Evolutionary conservation across 805 yeast genomes (phyloP).

Genomic region (baker's yeast (Saccharomyces cerevisiae)): DNA sequence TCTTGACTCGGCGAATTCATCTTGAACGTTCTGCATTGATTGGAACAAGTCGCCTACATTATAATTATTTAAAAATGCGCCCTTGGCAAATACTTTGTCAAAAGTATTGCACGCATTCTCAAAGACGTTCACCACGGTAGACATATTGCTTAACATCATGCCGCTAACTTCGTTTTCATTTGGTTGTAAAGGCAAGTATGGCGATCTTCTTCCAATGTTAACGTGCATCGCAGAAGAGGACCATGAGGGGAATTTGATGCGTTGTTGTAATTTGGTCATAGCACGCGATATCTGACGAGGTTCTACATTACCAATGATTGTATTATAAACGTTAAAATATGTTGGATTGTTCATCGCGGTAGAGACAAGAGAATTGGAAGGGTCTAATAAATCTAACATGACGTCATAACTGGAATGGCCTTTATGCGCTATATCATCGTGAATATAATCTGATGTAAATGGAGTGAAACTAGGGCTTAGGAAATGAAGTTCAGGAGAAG

Average conservation of each 20-base stretch:
- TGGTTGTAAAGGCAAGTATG: slow-evolving; percentile 31
- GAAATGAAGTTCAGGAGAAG: slow-evolving; percentile 78
- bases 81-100: slow-evolving; percentile 68
- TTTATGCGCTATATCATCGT: slow-evolving; percentile 50
- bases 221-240: slow-evolving; percentile 71
- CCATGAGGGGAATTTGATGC: slow-evolving; percentile 80
- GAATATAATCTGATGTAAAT: slow-evolving; percentile 60
- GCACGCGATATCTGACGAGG: slow-evolving; percentile 69
- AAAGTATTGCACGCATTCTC: slow-evolving; percentile 64
- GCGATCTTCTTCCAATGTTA: slow-evolving; percentile 67
- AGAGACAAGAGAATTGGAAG: slow-evolving; percentile 64
- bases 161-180: slow-evolving; percentile 48
- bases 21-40: slow-evolving; percentile 25
- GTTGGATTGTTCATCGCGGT: slow-evolving; percentile 36
- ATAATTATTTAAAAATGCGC: slow-evolving; percentile 80
- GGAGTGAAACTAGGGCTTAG: slow-evolving; percentile 67
- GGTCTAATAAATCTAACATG: slow-evolving; percentile 71
- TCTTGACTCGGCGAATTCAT: slow-evolving; percentile 72
- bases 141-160: slow-evolving; percentile 72
- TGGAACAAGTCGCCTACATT: slow-evolving; percentile 36
- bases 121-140: slow-evolving; percentile 62
- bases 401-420: slow-evolving; percentile 74
- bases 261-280: slow-evolving; percentile 49
- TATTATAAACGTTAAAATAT: slow-evolving; percentile 65
- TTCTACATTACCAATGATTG: slow-evolving; percentile 54